These are phyloP conservation scores for Volvox carteri DNA, from an alignment of 163 green algal species.

Conservation along the genomic window DNA sequence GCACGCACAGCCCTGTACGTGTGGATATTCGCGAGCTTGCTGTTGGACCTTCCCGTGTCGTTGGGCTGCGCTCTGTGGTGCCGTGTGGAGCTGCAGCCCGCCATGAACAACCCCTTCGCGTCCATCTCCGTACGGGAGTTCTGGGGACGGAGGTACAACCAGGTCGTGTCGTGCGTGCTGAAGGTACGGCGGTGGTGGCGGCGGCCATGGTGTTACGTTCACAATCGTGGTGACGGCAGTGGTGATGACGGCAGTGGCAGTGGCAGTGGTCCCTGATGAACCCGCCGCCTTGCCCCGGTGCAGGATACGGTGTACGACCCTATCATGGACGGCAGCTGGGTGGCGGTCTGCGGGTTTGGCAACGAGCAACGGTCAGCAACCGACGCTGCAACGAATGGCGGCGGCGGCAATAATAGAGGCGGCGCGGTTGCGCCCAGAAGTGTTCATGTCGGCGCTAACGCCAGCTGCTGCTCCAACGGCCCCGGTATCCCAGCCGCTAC, in stretches of 20 bases:
- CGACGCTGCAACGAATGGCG: neutral
- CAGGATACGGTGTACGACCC: constrained; percentile 37
- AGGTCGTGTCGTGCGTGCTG: constrained; percentile 22
- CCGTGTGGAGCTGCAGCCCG: constrained; percentile 20
- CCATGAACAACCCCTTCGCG: constrained; percentile 34
- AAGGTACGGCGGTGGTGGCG: too few relatives aligned
- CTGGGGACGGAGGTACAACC: constrained; percentile 56
- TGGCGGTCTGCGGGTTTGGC: neutral
- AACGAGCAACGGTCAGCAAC: neutral
- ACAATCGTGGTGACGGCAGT: too few relatives aligned
- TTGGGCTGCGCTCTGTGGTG: constrained; percentile 3
- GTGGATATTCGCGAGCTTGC: constrained; percentile 37
- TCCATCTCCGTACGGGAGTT: constrained; percentile 42
- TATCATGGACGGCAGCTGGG: constrained; percentile 23
- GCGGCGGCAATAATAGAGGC: neutral
- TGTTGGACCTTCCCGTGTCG: constrained; percentile 9
- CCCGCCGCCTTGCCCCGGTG: neutral
- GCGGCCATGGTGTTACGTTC: too few relatives aligned
- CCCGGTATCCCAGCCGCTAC: too few relatives aligned
- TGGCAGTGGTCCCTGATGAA: too few relatives aligned
- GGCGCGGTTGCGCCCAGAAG: neutral
- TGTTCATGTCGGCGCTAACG: too few relatives aligned
- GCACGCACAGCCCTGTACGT: constrained; percentile 38
- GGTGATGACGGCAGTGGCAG: too few relatives aligned
- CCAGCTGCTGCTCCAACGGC: neutral